Conservation (phyloP, 2,329 filamentous ascomycete genomes). For the Scortechinia acanthostroma region DNA sequence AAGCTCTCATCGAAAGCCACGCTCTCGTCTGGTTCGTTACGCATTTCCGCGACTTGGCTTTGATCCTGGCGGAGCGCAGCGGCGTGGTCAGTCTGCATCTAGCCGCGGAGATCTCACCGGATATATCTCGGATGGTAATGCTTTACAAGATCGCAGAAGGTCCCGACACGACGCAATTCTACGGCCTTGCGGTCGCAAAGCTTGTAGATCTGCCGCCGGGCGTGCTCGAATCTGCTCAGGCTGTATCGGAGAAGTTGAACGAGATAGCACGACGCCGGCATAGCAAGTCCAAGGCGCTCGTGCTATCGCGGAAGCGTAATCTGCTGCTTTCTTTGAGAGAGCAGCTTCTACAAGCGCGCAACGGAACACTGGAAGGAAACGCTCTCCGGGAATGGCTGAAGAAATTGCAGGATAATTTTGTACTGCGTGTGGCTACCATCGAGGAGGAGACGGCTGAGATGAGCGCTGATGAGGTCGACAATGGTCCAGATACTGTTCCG, state of each 20-base stretch:
- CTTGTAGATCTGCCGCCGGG: not conserved
- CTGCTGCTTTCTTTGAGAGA: conserved; percentile 12
- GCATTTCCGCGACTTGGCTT: conserved; percentile 78
- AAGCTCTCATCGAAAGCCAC: conserved; percentile 73
- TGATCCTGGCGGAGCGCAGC: conserved; percentile 65
- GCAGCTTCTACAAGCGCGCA: conserved; percentile 11
- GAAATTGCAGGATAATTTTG: conserved; percentile 13
- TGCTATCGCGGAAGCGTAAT: conserved; percentile 9
- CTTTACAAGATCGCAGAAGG: conserved; percentile 77
- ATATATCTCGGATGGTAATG: conserved; percentile 68
- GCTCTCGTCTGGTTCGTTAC: conserved; percentile 88
- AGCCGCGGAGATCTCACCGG: conserved; percentile 53
- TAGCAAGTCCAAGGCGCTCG: conserved; percentile 7
- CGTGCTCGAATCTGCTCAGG: not conserved
- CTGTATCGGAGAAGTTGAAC: not conserved
- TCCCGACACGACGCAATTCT: conserved; percentile 63
- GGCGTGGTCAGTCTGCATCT: conserved; percentile 82
- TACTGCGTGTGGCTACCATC: conserved; percentile 8
- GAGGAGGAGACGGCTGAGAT: conserved; percentile 3
- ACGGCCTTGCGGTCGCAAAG: conserved; percentile 39
- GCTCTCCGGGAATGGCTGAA: conserved; percentile 9
- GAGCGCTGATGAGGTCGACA: too few species aligned
- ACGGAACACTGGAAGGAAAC: conserved; percentile 11
- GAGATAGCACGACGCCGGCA: not conserved
- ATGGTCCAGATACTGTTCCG: too few species aligned